A percentile compares a stretch with the other conserved stretches of the same genome.
Evolutionary conservation across 1,284 basidiomycete species (phyloP).

Genomic region (Pterulicium gracile): DNA sequence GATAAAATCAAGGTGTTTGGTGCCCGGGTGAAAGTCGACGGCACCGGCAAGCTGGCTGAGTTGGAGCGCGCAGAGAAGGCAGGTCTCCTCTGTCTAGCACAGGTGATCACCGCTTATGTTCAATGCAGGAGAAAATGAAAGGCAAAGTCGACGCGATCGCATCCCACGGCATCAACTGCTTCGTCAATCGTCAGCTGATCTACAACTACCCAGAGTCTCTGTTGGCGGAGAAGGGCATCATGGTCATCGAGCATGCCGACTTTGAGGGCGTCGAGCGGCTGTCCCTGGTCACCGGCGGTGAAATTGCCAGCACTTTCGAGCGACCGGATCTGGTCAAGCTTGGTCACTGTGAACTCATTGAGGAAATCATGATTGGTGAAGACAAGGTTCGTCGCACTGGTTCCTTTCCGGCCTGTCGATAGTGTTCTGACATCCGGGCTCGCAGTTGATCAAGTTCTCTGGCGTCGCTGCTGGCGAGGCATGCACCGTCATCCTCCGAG

Average conservation of each 20-base stretch:
- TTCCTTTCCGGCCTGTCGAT: background rate
- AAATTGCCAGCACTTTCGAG: slow-evolving; percentile 96
- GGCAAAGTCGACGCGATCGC: slow-evolving; percentile 95
- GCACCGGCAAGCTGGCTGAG: slow-evolving; percentile 95
- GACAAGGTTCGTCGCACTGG: slow-evolving; percentile 81
- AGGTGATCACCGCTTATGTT: background rate
- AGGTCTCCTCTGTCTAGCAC: slow-evolving; percentile 10
- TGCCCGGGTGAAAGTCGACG: slow-evolving; percentile 90
- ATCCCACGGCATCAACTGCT: slow-evolving; percentile 92
- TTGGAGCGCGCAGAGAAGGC: slow-evolving; percentile 92
- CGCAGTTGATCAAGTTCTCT: slow-evolving; percentile 95
- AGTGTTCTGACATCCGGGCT: slow-evolving; percentile 3
- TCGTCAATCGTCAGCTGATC: slow-evolving; percentile 97
- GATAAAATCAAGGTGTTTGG: slow-evolving; percentile 99
- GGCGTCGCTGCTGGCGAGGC: slow-evolving; percentile 97
- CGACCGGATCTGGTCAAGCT: slow-evolving; percentile 90
- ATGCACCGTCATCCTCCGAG: slow-evolving; percentile 97
- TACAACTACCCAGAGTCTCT: slow-evolving; percentile 99
- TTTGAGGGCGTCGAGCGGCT: slow-evolving; percentile 98
- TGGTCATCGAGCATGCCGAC: slow-evolving; percentile 98
- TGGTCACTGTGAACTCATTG: slow-evolving; percentile 89
- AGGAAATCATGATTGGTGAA: slow-evolving; percentile 99
- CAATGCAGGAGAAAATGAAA: slow-evolving; percentile 92
- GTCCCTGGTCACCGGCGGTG: slow-evolving; percentile 94
- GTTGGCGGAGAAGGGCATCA: slow-evolving; percentile 87